Evolutionary conservation across 352 stramenopile species (phyloP), one percentile per base, ranked within the genome.

Genomic region (Pythium utonaiense): DNA sequence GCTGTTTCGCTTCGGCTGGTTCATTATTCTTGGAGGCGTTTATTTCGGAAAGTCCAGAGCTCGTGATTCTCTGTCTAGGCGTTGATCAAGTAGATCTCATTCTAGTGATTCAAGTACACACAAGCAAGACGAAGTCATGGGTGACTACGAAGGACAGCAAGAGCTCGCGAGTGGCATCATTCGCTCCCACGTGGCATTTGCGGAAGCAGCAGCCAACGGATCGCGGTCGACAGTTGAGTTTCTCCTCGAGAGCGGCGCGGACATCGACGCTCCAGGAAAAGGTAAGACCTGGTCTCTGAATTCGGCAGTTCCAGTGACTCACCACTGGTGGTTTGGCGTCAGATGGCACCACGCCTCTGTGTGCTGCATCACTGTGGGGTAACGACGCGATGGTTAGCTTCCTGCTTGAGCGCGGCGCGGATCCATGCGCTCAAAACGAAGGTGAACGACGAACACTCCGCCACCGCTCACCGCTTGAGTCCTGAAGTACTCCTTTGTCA

Each of bases 371-470:
- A 1, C 49, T 77, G 12, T 77, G 69, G 69, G 69, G 69, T 3
- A 77, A 77, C 30, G 69, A 77, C 33, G 40, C 52, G 0, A 77
- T 77, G 69, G 69, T 77, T 14, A 67, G 51, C 53, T 77, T 74
- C 31, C 42, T 77, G 0, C 47, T 77, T 3, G 33, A 64, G 22
- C 60, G 63, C 17, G 66, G 69, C 24, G 69, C 69, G 1, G 56
- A 71, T 34, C 58, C 69, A 6, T 65, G 38, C 25, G 69, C 66
- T 8, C 58, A 58, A n/a, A 77, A 77, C 51, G 69, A 77, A 53
- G 68, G 69, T 58, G 24, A 51, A 4, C 3, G 10, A 21, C 5
- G 28, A 10, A 10, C 28, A 33, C 28, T 10, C 5, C 28, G 28
- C 28, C 28, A 9, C 28, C 28, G 5, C 9, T 33, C 5, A 10